These are phyloP conservation scores for Solanum hybrid DNA, from an alignment of 305 asterid species.

Conservation along the genomic window DNA sequence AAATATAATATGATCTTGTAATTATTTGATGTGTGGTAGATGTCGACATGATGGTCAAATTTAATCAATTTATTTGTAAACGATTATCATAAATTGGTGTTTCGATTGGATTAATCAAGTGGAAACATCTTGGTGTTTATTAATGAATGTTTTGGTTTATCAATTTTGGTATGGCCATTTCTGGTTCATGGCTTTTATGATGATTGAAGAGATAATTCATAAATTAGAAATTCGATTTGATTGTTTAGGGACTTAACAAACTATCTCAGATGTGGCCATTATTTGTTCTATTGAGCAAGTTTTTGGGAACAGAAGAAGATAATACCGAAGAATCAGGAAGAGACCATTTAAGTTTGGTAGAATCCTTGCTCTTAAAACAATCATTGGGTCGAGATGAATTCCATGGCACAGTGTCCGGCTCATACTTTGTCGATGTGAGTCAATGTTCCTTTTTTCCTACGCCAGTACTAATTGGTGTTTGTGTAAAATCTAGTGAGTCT, in stretches of 20 bases:
- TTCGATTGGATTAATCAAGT: background rate
- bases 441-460: background rate
- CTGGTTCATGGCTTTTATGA: background rate
- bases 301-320: constrained; percentile 58
- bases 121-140: background rate
- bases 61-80: background rate
- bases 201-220: background rate
- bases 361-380: constrained; percentile 32
- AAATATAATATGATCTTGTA: background rate
- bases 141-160: background rate
- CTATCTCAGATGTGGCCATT: constrained; percentile 63
- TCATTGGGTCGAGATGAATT: constrained; percentile 8
- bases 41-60: background rate
- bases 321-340: constrained; percentile 28
- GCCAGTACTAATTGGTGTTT: background rate
- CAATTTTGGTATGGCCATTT: background rate
- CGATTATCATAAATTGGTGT: background rate
- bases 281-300: constrained; percentile 53
- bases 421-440: constrained; percentile 48
- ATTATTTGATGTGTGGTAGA: background rate
- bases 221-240: background rate
- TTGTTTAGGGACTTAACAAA: background rate
- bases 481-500: background rate
- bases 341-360: constrained; percentile 28
- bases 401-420: constrained; percentile 24